Evolutionary conservation across 495 filamentous ascomycete genomes (phyloP), one percentile per base, ranked within the genome.

Genomic region (Daldinia vernicosa): DNA sequence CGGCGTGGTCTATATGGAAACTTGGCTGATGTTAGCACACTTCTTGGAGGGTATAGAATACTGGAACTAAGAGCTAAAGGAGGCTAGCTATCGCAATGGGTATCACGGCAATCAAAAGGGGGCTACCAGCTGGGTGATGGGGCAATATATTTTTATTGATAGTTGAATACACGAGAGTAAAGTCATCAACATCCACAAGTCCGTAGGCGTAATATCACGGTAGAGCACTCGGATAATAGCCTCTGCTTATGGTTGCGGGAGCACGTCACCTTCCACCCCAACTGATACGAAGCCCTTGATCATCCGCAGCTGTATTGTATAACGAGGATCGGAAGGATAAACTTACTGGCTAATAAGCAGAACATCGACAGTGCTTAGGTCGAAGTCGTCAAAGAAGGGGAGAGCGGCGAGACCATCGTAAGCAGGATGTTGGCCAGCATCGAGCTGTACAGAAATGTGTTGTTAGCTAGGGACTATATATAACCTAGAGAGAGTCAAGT

Each of bases 381-480:
- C 95, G 77, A 98, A 99, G 75, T 99, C 94, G 77, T 99, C 95
- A 77, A 97, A 99, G 84, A 97, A 99, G 0, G 95, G 95, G 8
- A 99, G 88, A 39, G 93, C 91, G 15, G 94, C 92, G 56, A 98
- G 90, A 7, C 95, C 95, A 69, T 98, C 95, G 77, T 97, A 97
- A n/a, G 93, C 95, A 43, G 95, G 93, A 74, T 98, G 95, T 80
- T 97, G 93, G 14, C 95, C 95, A 45, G 95, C 95, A 84, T 99
- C 95, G 56, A 99, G 92, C 93, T 96, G 74, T 68, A 71, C 39
- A 50, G 28, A 53, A 15, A 35, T 71, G 66, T 11, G 37, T 30
- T 51, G 54, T 71, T 26, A 61, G 52, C 35, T 11, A 9, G 6
- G 15, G 24, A 24, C 5, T 8, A 33, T 6, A 33, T 6, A 12